Percentiles rank a stretch among this genome's conserved stretches.
phyloP scores from a whole-genome alignment of 352 stramenopile species.

The Phytophthora podocarpi region DNA sequence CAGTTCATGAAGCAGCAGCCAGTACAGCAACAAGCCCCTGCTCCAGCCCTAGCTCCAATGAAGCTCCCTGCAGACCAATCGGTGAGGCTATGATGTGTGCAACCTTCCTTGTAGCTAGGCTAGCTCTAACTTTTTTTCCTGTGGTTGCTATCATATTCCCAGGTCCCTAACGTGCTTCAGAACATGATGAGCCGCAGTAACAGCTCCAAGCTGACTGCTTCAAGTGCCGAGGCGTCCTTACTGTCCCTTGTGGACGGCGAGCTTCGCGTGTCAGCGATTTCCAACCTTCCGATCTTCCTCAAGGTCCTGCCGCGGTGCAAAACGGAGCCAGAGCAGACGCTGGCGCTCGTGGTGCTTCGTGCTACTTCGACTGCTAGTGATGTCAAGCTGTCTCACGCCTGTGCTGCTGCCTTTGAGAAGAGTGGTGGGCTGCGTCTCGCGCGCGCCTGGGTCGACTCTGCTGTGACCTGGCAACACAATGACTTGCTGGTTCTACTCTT shows the following conservation, averaged over 20 bases:
- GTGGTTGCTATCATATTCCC: neutral
- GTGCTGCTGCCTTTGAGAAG: conserved; percentile 71
- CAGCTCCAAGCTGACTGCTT: conserved; percentile 31
- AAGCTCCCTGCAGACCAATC: conserved; percentile 32
- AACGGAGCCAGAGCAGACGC: conserved; percentile 71
- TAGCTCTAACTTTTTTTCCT: neutral
- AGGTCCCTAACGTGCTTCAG: conserved; percentile 47
- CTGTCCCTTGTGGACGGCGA: conserved; percentile 62
- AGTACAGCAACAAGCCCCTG: conserved; percentile 13
- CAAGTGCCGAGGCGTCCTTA: conserved; percentile 51
- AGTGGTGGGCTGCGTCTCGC: conserved; percentile 75
- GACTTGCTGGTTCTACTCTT: conserved; percentile 83
- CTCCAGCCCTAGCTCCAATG: conserved; percentile 13
- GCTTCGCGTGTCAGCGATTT: conserved; percentile 53
- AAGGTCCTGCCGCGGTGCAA: conserved; percentile 62
- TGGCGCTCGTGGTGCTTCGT: conserved; percentile 75
- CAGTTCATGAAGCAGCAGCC: conserved; percentile 33
- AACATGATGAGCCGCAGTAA: conserved; percentile 39
- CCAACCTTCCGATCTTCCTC: conserved; percentile 62
- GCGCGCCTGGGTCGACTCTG: conserved; percentile 77
- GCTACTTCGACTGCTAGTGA: conserved; percentile 62
- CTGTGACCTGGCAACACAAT: conserved; percentile 80
- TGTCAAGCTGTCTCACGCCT: conserved; percentile 61
- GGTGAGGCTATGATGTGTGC: conserved; percentile 12
- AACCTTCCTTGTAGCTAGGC: neutral